Base-by-base conservation (phyloP, 2,329 filamentous ascomycete genomes). In the Berkeleyomyces rouxiae region DNA sequence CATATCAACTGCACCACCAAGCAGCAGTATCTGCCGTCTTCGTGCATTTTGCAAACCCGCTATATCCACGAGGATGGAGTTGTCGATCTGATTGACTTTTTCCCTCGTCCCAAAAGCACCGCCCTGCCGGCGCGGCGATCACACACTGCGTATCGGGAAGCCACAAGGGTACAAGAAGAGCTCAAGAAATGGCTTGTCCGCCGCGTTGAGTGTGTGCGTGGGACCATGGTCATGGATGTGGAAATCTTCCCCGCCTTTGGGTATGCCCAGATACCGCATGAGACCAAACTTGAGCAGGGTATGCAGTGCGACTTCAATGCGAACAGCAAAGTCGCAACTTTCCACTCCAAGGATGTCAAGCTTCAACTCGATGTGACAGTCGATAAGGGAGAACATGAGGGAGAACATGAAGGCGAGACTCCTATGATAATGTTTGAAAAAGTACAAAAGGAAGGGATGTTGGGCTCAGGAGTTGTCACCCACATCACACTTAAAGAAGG, bases 41-140 rank as follows among this genome's bases (percentile, higher is more conserved):
- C 84, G 58, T 89, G 87, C 68, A 85, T 90, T 64, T 75, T 90
- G 2, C 84, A 89, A 70, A 90, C 87, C 1, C 79, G 86, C n/a
- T 90, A 86, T 71, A 85, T 89, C 66, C 81, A 86, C 66, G 87
- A 90, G 67, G 81, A 86, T 63, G 87, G 87, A 0, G 87, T 89
- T 0, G 81, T 87, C 9, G 85, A 87, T 62, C 71, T 90, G 39
- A 76, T 87, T 13, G 87, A 90, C 70, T 90, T 89, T 73, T 89
- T 90, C 67, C 86, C 86, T 0, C 79, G 87, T 1, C 85, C 86
- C 9, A 83, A 81, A 69, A 81, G 78, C 59, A 78, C 78, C 40
- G 74, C 75, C 47, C 78, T 83, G 37, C 71, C 82, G 16, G 73
- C 75, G 61, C 76, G 76, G 67, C 72, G 72, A 65, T 78, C 73